phyloP scores from a whole-genome alignment of 2,329 filamentous ascomycete genomes.

The Phaeophleospora eucalypticola region DNA sequence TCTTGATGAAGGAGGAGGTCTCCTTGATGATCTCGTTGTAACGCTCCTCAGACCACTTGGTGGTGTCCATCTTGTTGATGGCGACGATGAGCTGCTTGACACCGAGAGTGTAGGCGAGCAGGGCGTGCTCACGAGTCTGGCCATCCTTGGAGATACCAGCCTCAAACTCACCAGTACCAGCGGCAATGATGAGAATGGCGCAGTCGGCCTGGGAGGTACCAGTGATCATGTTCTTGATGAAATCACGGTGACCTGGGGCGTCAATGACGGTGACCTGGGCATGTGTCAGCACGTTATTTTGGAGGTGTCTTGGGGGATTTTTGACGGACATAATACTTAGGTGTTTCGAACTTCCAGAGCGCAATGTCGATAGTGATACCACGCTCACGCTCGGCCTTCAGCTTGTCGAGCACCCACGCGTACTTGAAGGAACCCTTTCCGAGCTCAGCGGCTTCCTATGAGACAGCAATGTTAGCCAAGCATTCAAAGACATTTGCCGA shows the following conservation, averaged over 20 bases:
- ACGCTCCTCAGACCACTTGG: slow-evolving; percentile 95
- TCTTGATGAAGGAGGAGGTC: slow-evolving; percentile 99
- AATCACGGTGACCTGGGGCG: slow-evolving; percentile 99
- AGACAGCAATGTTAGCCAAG: slow-evolving; percentile 16
- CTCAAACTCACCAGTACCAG: slow-evolving; percentile 99
- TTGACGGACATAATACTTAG: slow-evolving; percentile 68
- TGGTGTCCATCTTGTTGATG: slow-evolving; percentile 99
- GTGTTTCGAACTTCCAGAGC: slow-evolving; percentile 99
- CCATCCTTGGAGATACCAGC: slow-evolving; percentile 99
- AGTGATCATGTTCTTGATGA: slow-evolving; percentile 99
- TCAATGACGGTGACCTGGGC: slow-evolving; percentile 48
- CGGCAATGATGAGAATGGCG: slow-evolving; percentile 99
- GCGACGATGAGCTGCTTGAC: slow-evolving; percentile 99
- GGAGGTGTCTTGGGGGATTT: background rate
- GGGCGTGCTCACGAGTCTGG: slow-evolving; percentile 99
- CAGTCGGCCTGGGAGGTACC: slow-evolving; percentile 99
- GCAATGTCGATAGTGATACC: slow-evolving; percentile 99
- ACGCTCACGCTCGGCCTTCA: slow-evolving; percentile 99
- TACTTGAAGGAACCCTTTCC: slow-evolving; percentile 99
- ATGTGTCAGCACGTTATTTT: background rate
- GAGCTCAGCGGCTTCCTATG: slow-evolving; percentile 92
- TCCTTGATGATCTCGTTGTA: slow-evolving; percentile 99
- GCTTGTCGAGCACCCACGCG: slow-evolving; percentile 99
- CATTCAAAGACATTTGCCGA: background rate
- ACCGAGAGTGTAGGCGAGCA: slow-evolving; percentile 99